Evolutionary conservation across 2,329 filamentous ascomycete genomes (phyloP).

Genomic region (Tolypocladium inflatum): DNA sequence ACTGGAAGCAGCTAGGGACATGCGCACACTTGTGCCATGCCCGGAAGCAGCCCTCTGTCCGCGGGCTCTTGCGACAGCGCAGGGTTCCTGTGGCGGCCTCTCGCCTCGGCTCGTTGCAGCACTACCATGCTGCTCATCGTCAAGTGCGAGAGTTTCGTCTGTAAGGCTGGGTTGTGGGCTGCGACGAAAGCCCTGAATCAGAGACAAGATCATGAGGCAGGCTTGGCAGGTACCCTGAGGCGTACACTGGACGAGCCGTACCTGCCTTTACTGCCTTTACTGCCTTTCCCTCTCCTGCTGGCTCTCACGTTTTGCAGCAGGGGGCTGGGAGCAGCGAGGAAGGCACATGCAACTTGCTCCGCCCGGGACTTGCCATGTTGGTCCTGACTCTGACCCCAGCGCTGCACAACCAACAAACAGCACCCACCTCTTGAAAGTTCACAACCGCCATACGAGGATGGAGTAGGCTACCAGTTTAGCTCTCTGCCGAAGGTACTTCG

Average conservation of each 20-base stretch:
- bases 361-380: neutral
- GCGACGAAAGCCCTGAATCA: neutral
- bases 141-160: neutral
- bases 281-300: neutral
- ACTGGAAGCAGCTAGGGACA: neutral
- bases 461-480: too few relatives aligned
- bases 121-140: neutral
- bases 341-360: neutral
- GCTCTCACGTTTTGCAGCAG: neutral
- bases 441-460: neutral
- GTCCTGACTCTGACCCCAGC: neutral
- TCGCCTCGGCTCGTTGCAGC: neutral
- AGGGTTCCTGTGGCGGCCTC: too few relatives aligned
- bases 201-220: too few relatives aligned
- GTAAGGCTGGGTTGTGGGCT: neutral
- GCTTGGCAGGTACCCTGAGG: too few relatives aligned
- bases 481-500: too few relatives aligned
- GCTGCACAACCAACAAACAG: neutral
- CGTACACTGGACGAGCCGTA: too few relatives aligned
- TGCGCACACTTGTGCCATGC: neutral
- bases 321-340: neutral
- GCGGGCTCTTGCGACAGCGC: too few relatives aligned
- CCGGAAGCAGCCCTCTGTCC: neutral
- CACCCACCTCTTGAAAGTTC: neutral
- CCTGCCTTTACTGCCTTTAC: too few relatives aligned